Evolutionary conservation across 2,329 filamentous ascomycete genomes (phyloP).

Genomic region (Pseudocercospora crystallina): DNA sequence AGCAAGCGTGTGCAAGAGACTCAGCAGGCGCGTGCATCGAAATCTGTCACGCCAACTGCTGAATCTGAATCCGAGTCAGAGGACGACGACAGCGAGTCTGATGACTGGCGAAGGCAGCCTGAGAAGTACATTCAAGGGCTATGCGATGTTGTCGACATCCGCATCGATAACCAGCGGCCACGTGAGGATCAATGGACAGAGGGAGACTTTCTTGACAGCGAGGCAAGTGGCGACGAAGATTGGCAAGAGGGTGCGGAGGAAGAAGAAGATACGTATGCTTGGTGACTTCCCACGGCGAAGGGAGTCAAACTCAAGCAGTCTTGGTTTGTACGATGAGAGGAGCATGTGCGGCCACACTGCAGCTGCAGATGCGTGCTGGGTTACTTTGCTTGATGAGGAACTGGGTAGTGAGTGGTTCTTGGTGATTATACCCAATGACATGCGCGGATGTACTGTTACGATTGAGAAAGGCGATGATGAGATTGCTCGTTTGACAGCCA

Average conservation of each 20-base stretch:
- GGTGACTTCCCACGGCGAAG: constrained; percentile 23
- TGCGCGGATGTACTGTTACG: too few relatives aligned
- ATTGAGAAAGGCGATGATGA: too few relatives aligned
- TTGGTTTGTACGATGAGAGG: too few relatives aligned
- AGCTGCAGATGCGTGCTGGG: too few relatives aligned
- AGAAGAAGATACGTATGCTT: constrained; percentile 41
- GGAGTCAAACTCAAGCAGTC: too few relatives aligned
- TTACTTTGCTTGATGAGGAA: too few relatives aligned
- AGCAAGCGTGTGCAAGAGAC: constrained; percentile 32
- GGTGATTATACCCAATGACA: too few relatives aligned
- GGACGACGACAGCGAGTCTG: constrained; percentile 37
- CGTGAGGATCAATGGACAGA: constrained; percentile 67
- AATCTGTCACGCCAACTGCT: constrained; percentile 20
- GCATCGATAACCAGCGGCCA: constrained; percentile 74
- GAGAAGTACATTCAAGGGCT: constrained; percentile 61
- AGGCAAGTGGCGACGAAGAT: constrained; percentile 58
- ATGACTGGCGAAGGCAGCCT: constrained; percentile 31
- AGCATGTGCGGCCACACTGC: too few relatives aligned
- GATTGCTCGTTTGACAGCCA: too few relatives aligned
- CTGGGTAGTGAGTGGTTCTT: too few relatives aligned
- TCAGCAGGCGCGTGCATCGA: constrained; percentile 20
- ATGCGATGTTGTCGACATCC: constrained; percentile 68
- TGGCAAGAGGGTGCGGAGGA: constrained; percentile 59
- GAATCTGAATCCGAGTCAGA: constrained; percentile 31
- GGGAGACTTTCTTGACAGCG: constrained; percentile 68